phyloP scores from a whole-genome alignment of 345 rosid genomes.

The Isatis tinctoria region DNA sequence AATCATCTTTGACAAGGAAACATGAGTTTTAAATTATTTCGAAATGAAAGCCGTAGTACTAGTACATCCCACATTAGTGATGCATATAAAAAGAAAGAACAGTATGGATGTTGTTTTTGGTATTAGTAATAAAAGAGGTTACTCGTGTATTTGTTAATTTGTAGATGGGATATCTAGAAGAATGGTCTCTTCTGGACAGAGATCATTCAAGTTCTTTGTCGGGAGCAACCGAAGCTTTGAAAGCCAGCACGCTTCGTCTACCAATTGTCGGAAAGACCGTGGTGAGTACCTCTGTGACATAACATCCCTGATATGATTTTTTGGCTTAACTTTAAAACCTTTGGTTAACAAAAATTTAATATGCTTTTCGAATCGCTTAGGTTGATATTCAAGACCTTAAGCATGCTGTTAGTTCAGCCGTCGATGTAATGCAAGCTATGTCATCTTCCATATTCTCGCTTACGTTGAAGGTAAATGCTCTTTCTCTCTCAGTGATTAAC shows the following conservation, averaged over 20 bases:
- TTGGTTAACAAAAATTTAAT: background rate
- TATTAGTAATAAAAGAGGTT: background rate
- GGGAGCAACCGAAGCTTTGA: conserved; percentile 81
- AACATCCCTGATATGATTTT: background rate
- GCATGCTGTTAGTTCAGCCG: conserved; percentile 82
- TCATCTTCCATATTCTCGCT: conserved; percentile 67
- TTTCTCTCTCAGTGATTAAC: background rate
- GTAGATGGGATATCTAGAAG: conserved; percentile 76
- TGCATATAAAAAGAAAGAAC: background rate
- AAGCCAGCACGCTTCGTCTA: conserved; percentile 89
- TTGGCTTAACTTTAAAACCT: background rate
- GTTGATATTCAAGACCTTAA: conserved; percentile 77
- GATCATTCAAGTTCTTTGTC: conserved; percentile 74
- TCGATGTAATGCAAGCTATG: conserved; percentile 91
- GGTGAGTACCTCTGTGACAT: conserved; percentile 39
- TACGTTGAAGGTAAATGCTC: conserved; percentile 55
- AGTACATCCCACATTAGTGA: background rate
- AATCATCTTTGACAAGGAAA: conserved; percentile 18
- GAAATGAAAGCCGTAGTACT: background rate
- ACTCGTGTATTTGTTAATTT: conserved; percentile 14
- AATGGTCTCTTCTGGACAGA: conserved; percentile 56
- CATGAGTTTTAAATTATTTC: background rate
- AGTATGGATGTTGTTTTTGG: background rate
- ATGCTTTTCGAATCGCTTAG: conserved; percentile 33
- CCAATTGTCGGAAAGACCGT: conserved; percentile 86